phyloP scores from a whole-genome alignment of 495 filamentous ascomycete genomes.

The Talaromyces ruber region DNA sequence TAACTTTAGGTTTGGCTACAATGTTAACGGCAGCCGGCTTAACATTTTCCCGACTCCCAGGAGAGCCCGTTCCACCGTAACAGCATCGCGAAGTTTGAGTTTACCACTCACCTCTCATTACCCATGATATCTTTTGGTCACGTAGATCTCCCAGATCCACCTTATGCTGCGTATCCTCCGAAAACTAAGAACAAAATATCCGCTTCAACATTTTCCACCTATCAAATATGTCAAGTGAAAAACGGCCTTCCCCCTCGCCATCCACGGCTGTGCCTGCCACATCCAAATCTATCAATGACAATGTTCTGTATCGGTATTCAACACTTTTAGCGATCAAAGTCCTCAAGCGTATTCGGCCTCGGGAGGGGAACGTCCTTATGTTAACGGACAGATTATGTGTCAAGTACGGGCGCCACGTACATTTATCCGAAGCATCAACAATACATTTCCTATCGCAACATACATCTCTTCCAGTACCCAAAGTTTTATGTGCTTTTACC shows the following conservation, averaged over 20 bases:
- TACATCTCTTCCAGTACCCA: conserved; percentile 44
- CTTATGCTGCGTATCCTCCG: background rate
- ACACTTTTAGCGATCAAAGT: conserved; percentile 20
- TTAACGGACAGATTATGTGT: conserved; percentile 26
- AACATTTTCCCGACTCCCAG: background rate
- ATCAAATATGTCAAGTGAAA: conserved; percentile 2
- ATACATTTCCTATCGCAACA: conserved; percentile 38
- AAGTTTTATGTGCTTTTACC: conserved; percentile 39
- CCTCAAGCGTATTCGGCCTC: conserved; percentile 16
- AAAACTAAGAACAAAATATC: background rate
- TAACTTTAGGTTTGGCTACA: background rate
- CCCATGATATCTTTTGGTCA: background rate
- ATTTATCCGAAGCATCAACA: conserved; percentile 39
- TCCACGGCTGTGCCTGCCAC: conserved; percentile 4
- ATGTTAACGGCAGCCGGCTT: background rate
- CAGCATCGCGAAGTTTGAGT: background rate
- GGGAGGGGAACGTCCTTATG: conserved; percentile 21
- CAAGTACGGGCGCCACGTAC: conserved; percentile 25
- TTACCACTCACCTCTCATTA: background rate
- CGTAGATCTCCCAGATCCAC: background rate
- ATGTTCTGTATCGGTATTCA: conserved; percentile 11
- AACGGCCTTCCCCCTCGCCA: background rate
- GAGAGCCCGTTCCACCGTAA: background rate
- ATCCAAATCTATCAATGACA: conserved; percentile 16
- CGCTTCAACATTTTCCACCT: background rate